Conservation (phyloP, 371 early-diverging fungal species). For the Mucor piriformis region DNA sequence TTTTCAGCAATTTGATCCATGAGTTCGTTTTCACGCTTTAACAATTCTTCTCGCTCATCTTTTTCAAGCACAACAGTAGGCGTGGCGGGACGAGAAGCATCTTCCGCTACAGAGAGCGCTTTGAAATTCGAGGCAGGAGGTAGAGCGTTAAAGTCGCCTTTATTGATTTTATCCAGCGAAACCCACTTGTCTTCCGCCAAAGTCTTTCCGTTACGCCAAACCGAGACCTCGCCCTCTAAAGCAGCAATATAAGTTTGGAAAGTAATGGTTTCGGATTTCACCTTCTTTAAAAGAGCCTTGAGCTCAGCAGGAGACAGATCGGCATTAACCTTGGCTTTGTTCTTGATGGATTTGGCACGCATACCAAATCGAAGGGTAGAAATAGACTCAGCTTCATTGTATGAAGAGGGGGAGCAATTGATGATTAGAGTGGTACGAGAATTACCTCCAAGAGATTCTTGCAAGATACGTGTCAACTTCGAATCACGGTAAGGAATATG, state of each 20-base stretch:
- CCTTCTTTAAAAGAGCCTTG: slow-evolving; percentile 88
- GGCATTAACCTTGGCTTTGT: slow-evolving; percentile 97
- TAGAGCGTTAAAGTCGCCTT: slow-evolving; percentile 48
- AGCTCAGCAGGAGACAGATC: slow-evolving; percentile 93
- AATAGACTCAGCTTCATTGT: slow-evolving; percentile 95
- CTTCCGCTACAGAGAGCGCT: slow-evolving; percentile 32
- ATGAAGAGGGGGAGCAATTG: slow-evolving; percentile 95
- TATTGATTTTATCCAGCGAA: slow-evolving; percentile 67
- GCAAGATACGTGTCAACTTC: slow-evolving; percentile 97
- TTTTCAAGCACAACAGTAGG: slow-evolving; percentile 77
- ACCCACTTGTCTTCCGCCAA: slow-evolving; percentile 79
- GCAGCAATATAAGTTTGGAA: slow-evolving; percentile 82
- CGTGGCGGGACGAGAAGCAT: slow-evolving; percentile 73
- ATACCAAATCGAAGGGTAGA: slow-evolving; percentile 97
- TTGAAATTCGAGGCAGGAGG: slow-evolving; percentile 57
- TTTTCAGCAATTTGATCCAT: slow-evolving; percentile 90
- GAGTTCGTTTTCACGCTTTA: slow-evolving; percentile 93
- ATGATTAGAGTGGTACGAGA: slow-evolving; percentile 96
- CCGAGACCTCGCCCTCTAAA: slow-evolving; percentile 83
- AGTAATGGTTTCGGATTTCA: slow-evolving; percentile 77
- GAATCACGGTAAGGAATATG: slow-evolving; percentile 99
- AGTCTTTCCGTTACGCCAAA: slow-evolving; percentile 86
- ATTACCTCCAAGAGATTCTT: slow-evolving; percentile 98
- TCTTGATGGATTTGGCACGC: slow-evolving; percentile 97
- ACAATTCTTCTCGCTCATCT: slow-evolving; percentile 92